These are phyloP conservation scores for Oehlia diaphana DNA, from an alignment of 192 early-diverging fungal species.

Conservation along the genomic window DNA sequence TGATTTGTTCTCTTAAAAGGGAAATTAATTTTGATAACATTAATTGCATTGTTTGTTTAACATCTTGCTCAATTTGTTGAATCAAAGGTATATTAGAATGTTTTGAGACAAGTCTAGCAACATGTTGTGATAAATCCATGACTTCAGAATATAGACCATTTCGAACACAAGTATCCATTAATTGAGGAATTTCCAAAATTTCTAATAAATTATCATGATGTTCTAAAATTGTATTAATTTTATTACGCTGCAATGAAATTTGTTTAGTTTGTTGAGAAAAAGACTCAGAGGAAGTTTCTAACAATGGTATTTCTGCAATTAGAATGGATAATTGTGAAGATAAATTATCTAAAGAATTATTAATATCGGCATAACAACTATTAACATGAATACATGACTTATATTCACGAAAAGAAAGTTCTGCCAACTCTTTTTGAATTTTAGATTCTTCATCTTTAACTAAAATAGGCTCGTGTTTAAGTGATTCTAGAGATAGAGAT, in stretches of 20 bases:
- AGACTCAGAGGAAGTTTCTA: constrained; percentile 45
- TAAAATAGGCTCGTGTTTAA: constrained; percentile 56
- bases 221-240: constrained; percentile 53
- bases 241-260: constrained; percentile 39
- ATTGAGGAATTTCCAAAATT: constrained; percentile 74
- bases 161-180: constrained; percentile 80
- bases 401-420: constrained; percentile 68
- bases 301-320: constrained; percentile 43
- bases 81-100: constrained; percentile 61
- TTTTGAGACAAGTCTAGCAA: constrained; percentile 53
- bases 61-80: constrained; percentile 60
- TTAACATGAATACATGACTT: constrained; percentile 67
- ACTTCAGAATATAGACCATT: constrained; percentile 85
- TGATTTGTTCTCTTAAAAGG: constrained; percentile 68
- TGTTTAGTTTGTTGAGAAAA: constrained; percentile 43
- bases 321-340: constrained; percentile 50
- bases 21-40: constrained; percentile 74
- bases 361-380: constrained; percentile 51
- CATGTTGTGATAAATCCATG: constrained; percentile 74
- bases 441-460: constrained; percentile 54
- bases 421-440: constrained; percentile 59
- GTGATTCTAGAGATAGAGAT: constrained; percentile 58
- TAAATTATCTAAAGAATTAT: constrained; percentile 50
- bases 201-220: constrained; percentile 61
- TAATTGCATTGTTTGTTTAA: constrained; percentile 55